These are phyloP conservation scores for Venturiaceae sp. DNA, from an alignment of 2,329 filamentous ascomycete species.

Conservation along the genomic window DNA sequence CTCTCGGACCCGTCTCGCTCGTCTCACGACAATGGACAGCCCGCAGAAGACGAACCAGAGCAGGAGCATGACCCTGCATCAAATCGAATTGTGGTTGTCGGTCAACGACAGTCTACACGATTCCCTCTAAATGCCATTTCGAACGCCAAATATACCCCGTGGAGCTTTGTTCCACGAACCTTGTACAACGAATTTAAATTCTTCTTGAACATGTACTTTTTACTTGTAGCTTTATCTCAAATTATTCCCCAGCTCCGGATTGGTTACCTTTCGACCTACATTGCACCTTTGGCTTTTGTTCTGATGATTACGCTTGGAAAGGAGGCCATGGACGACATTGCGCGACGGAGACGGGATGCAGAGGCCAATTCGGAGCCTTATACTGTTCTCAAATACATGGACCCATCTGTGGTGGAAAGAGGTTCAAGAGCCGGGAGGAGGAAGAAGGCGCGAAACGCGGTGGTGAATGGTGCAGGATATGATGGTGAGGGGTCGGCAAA, in stretches of 20 bases:
- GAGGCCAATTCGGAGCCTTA: constrained; percentile 94
- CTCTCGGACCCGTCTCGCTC: constrained; percentile 34
- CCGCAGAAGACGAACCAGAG: constrained; percentile 5
- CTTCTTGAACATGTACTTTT: constrained; percentile 99
- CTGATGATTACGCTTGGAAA: constrained; percentile 88
- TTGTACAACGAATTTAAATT: constrained; percentile 99
- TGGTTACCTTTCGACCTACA: constrained; percentile 89
- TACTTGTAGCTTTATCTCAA: constrained; percentile 90
- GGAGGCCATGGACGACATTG: constrained; percentile 90
- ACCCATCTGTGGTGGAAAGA: constrained; percentile 19
- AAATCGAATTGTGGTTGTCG: constrained; percentile 67
- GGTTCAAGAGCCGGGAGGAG: background rate
- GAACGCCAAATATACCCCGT: constrained; percentile 94
- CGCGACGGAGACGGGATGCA: constrained; percentile 71
- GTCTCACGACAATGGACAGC: background rate
- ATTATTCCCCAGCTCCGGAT: constrained; percentile 83
- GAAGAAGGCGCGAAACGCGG: constrained; percentile 15
- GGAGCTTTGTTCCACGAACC: constrained; percentile 88
- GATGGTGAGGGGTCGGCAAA: background rate
- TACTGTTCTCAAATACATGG: constrained; percentile 63
- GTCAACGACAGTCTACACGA: constrained; percentile 59
- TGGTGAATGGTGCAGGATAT: constrained; percentile 7
- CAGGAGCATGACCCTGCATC: constrained; percentile 48
- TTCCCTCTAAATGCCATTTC: constrained; percentile 89
- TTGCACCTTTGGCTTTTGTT: constrained; percentile 87